Evolutionary conservation across 495 filamentous ascomycete genomes (phyloP).

Genomic region (Talaromyces nanjingensis): DNA sequence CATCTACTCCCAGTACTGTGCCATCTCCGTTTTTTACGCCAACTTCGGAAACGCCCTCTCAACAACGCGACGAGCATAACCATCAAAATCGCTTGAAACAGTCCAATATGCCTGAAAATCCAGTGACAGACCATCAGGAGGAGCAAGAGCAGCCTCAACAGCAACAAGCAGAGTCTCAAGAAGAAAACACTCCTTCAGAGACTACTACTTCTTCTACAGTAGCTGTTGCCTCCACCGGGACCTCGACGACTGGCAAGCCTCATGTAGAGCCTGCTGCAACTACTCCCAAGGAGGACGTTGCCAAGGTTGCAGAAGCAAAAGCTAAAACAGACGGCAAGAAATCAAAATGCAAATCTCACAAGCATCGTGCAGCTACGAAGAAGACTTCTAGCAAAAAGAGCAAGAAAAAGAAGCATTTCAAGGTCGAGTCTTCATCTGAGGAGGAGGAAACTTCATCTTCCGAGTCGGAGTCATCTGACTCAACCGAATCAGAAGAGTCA

Average conservation of each 20-base stretch:
- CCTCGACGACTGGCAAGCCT: slow-evolving; percentile 18
- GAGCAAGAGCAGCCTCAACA: not conserved
- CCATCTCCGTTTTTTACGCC: slow-evolving; percentile 7
- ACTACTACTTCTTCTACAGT: not conserved
- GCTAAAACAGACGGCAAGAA: not conserved
- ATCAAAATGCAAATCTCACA: slow-evolving; percentile 1
- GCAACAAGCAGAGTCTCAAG: not conserved
- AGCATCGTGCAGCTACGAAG: slow-evolving; percentile 14
- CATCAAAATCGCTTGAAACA: not conserved
- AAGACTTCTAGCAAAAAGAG: slow-evolving; percentile 34
- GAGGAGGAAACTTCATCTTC: slow-evolving; percentile 20
- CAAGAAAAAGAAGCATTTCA: slow-evolving; percentile 27
- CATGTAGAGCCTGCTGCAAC: slow-evolving; percentile 20
- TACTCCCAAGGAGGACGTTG: slow-evolving; percentile 22
- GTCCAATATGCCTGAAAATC: slow-evolving; percentile 5
- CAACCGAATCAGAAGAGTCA: slow-evolving; percentile 17
- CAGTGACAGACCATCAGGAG: not conserved
- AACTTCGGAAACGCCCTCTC: not conserved
- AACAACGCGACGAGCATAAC: not conserved
- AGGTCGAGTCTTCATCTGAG: slow-evolving; percentile 19
- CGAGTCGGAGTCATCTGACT: slow-evolving; percentile 16
- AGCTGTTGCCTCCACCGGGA: not conserved
- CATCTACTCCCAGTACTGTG: slow-evolving; percentile 2
- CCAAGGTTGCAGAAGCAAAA: slow-evolving; percentile 11
- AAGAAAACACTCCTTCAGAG: not conserved